These are phyloP conservation scores for Pythium folliculosum DNA, from an alignment of 352 stramenopile species.

Conservation along the genomic window DNA sequence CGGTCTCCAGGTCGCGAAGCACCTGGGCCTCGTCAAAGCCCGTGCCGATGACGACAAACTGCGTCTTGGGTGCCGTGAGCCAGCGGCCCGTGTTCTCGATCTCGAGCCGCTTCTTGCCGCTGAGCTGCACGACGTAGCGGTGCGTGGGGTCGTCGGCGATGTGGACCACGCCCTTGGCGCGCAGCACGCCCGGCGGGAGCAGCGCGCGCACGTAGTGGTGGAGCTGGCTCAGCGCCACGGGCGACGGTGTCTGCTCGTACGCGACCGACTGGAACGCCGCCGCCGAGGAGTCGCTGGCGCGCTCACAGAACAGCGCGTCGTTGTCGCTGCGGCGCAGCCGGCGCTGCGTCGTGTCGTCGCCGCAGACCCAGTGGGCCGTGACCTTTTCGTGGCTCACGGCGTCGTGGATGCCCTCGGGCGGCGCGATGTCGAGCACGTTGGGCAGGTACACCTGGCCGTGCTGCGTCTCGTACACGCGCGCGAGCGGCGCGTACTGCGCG, in stretches of 20 bases:
- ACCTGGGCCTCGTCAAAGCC: conserved; percentile 40
- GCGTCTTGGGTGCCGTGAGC: conserved; percentile 61
- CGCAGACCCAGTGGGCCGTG: conserved; percentile 59
- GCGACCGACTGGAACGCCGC: conserved; percentile 48
- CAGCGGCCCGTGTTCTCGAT: conserved; percentile 62
- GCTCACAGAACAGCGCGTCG: not conserved
- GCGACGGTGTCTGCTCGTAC: conserved; percentile 38
- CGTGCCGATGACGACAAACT: conserved; percentile 71
- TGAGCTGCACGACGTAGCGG: conserved; percentile 73
- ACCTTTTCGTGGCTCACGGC: conserved; percentile 71
- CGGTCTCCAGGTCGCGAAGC: conserved; percentile 31
- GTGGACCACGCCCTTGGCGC: conserved; percentile 70
- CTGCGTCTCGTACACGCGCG: conserved; percentile 68
- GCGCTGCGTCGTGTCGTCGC: conserved; percentile 35
- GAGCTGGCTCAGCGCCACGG: conserved; percentile 48
- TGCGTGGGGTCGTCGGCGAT: conserved; percentile 54
- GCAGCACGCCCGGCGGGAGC: conserved; percentile 41
- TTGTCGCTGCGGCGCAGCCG: conserved; percentile 32
- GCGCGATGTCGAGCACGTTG: conserved; percentile 70
- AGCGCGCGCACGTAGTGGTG: conserved; percentile 49
- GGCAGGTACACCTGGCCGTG: conserved; percentile 66
- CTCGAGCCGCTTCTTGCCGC: conserved; percentile 66
- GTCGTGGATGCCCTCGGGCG: conserved; percentile 51
- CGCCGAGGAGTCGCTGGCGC: not conserved
- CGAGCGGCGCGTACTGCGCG: conserved; percentile 43